Percentiles rank a stretch among this genome's conserved stretches.
Evolutionary conservation across 768 basidiomycete genomes (phyloP).

Genomic region (Suillus paluster): DNA sequence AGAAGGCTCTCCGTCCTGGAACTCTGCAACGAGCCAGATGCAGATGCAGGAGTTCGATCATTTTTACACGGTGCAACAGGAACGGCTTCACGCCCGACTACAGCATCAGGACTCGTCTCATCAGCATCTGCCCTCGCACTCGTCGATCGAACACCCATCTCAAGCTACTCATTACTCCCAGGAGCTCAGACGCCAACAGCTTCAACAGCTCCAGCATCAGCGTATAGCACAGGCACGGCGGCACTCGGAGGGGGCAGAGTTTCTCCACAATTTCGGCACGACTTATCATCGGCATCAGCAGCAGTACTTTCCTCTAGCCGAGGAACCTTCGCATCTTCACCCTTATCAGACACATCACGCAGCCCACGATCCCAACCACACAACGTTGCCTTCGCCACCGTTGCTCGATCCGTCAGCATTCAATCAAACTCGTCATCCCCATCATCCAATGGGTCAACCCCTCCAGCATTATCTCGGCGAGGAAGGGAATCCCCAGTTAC

Average conservation of each 20-base stretch:
- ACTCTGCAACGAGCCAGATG: constrained; percentile 77
- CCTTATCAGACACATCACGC: constrained; percentile 40
- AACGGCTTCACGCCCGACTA: constrained; percentile 46
- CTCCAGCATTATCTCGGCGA: constrained; percentile 41
- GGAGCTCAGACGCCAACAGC: constrained; percentile 51
- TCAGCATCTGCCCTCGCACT: constrained; percentile 53
- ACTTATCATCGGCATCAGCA: constrained; percentile 32
- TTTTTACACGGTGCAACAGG: constrained; percentile 45
- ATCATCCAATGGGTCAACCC: constrained; percentile 36
- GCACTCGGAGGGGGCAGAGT: constrained; percentile 40
- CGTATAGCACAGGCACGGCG: constrained; percentile 38
- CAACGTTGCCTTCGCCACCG: constrained; percentile 34
- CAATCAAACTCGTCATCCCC: constrained; percentile 35
- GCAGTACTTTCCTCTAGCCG: constrained; percentile 31
- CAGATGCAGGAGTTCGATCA: constrained; percentile 49
- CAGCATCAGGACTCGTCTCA: constrained; percentile 50
- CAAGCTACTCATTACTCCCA: constrained; percentile 47
- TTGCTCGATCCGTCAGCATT: constrained; percentile 36
- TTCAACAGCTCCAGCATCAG: constrained; percentile 42
- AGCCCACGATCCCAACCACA: constrained; percentile 36
- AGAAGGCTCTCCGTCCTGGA: constrained; percentile 85
- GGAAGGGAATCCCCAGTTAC: constrained; percentile 44
- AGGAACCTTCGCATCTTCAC: constrained; percentile 36
- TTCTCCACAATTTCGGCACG: constrained; percentile 43
- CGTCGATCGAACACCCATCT: constrained; percentile 48